Evolutionary conservation across 2,329 filamentous ascomycete genomes (phyloP).

Genomic region (Sarocladium strictum): DNA sequence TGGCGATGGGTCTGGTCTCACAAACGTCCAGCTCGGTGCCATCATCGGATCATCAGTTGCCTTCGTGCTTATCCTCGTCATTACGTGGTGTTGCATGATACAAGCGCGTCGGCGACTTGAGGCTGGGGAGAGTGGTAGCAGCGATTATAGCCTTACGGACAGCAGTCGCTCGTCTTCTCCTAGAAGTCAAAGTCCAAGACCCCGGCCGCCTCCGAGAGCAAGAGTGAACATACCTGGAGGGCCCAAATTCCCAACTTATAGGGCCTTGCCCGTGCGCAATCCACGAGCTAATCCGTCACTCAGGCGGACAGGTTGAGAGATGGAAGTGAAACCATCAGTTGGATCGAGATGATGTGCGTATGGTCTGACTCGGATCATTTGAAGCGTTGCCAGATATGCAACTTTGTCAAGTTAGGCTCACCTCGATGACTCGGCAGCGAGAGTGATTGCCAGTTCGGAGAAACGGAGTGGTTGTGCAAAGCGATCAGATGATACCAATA

Average conservation of each 20-base stretch:
- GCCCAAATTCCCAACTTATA: conserved; percentile 26
- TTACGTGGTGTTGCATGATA: conserved; percentile 5
- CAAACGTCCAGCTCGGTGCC: conserved; percentile 31
- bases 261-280: conserved; percentile 26
- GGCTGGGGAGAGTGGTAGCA: neutral
- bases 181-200: neutral
- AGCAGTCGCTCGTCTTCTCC: neutral
- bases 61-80: conserved; percentile 26
- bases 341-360: neutral
- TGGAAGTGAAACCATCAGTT: too few relatives aligned
- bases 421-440: too few relatives aligned
- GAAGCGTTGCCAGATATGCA: too few relatives aligned
- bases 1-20: conserved; percentile 19
- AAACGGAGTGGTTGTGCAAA: too few relatives aligned
- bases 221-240: conserved; percentile 26
- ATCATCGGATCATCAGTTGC: conserved; percentile 34
- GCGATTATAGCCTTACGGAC: conserved; percentile 4
- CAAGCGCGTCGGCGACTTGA: conserved; percentile 1
- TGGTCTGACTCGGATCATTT: too few relatives aligned
- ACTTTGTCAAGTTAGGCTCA: too few relatives aligned
- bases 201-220: conserved; percentile 16
- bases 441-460: too few relatives aligned
- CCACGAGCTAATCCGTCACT: conserved; percentile 13
- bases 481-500: too few relatives aligned
- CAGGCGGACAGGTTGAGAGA: neutral